Conservation (phyloP, 345 rosid species). For the Populus tremula region DNA sequence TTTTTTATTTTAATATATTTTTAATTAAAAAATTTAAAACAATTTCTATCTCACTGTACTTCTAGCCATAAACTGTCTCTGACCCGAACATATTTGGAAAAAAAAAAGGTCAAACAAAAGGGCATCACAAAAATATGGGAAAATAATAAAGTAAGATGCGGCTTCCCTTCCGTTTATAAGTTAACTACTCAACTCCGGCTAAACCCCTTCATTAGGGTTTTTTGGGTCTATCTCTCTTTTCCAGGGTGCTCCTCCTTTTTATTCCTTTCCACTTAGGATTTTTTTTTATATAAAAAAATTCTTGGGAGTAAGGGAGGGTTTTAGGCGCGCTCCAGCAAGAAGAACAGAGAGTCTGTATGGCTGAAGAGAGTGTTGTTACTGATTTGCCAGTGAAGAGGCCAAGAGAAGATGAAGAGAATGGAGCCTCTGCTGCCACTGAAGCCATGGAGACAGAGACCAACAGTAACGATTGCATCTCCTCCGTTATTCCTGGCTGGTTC, state of each 20-base stretch:
- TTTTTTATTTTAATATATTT: too few species aligned
- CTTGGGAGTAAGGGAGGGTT: neutral
- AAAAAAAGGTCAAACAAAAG: too few species aligned
- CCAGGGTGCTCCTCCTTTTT: neutral
- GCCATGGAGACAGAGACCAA: slow-evolving; percentile 40
- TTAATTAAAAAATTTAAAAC: too few species aligned
- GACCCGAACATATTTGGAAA: too few species aligned
- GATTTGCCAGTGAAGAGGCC: slow-evolving; percentile 57
- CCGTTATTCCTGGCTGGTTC: slow-evolving; percentile 82
- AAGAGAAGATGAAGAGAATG: slow-evolving; percentile 52
- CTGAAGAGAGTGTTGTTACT: slow-evolving; percentile 18
- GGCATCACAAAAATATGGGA: too few species aligned
- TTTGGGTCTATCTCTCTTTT: neutral
- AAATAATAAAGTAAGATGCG: neutral
- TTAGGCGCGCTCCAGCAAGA: neutral
- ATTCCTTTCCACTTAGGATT: neutral
- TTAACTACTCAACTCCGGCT: neutral
- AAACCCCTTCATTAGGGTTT: neutral
- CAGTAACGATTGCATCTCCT: slow-evolving; percentile 39
- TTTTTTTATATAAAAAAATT: neutral
- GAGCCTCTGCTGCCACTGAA: slow-evolving; percentile 31
- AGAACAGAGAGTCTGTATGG: slow-evolving; percentile 11
- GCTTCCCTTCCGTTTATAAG: neutral
- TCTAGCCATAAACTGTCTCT: too few species aligned
- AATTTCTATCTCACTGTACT: too few species aligned